These are phyloP conservation scores for Naganishia albida DNA, from an alignment of 1,284 basidiomycete genomes.

Conservation along the genomic window DNA sequence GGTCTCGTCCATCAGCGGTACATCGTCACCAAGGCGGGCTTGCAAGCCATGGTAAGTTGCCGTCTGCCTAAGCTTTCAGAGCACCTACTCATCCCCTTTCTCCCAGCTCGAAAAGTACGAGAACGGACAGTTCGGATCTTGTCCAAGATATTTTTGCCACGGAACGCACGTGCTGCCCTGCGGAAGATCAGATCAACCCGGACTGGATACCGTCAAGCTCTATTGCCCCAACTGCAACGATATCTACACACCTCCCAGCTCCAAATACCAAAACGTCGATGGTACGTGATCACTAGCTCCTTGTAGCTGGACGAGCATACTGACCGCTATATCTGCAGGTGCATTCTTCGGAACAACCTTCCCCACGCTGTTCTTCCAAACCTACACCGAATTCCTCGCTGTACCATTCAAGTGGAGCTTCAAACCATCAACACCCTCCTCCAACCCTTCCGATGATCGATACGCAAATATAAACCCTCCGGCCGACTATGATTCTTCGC, in stretches of 20 bases:
- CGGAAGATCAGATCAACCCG: slow-evolving; percentile 92
- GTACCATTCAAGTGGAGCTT: slow-evolving; percentile 69
- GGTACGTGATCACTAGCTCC: slow-evolving; percentile 61
- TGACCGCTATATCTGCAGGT: slow-evolving; percentile 58
- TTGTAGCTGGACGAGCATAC: background rate
- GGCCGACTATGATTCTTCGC: background rate
- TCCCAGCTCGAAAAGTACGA: slow-evolving; percentile 93
- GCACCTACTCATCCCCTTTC: background rate
- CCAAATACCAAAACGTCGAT: slow-evolving; percentile 93
- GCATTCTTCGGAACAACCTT: slow-evolving; percentile 99
- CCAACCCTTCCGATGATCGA: slow-evolving; percentile 23
- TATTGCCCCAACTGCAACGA: slow-evolving; percentile 99
- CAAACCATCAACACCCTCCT: slow-evolving; percentile 21
- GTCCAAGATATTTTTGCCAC: slow-evolving; percentile 93
- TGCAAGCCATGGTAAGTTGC: slow-evolving; percentile 84
- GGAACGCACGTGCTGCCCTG: slow-evolving; percentile 89
- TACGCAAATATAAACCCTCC: slow-evolving; percentile 21
- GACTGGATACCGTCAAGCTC: slow-evolving; percentile 97
- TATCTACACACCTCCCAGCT: slow-evolving; percentile 92
- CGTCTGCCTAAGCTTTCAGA: background rate
- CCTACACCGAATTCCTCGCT: slow-evolving; percentile 85
- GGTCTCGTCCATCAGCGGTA: slow-evolving; percentile 97
- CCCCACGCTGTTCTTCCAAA: slow-evolving; percentile 95
- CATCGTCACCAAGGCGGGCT: slow-evolving; percentile 89
- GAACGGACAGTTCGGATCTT: slow-evolving; percentile 85